Evolutionary conservation across 2,329 filamentous ascomycete species (phyloP).

Genomic region (Calonectria fujianensis): DNA sequence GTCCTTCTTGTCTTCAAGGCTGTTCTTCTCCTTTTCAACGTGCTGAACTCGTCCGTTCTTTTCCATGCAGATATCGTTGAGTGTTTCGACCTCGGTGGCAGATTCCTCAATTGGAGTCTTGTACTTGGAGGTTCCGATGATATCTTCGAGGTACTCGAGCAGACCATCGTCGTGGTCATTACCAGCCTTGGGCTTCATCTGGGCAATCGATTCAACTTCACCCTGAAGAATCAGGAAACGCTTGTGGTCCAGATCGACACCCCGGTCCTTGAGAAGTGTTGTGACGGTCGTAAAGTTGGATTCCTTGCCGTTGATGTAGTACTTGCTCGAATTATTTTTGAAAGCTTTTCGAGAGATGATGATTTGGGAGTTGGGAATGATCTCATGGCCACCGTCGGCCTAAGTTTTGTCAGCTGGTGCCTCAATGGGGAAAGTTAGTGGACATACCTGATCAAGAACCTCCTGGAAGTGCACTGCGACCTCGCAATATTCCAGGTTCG

Average conservation of each 20-base stretch:
- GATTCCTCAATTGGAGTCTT: conserved; percentile 97
- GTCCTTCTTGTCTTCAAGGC: conserved; percentile 96
- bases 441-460: conserved; percentile 85
- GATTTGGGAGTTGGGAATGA: conserved; percentile 88
- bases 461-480: conserved; percentile 98
- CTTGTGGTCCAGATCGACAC: conserved; percentile 98
- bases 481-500: conserved; percentile 92
- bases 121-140: conserved; percentile 99
- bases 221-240: conserved; percentile 97
- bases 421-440: too few relatives aligned
- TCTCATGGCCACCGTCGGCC: conserved; percentile 83
- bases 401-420: conserved; percentile 59
- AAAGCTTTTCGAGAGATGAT: conserved; percentile 95
- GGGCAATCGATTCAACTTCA: conserved; percentile 98
- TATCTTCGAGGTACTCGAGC: conserved; percentile 97
- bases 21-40: conserved; percentile 96
- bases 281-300: conserved; percentile 96
- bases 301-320: conserved; percentile 93
- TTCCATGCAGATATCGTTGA: conserved; percentile 96
- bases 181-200: conserved; percentile 98
- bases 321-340: conserved; percentile 98
- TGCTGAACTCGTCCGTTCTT: conserved; percentile 97
- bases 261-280: conserved; percentile 87
- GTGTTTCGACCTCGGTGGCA: conserved; percentile 89
- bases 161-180: conserved; percentile 98